phyloP scores from a whole-genome alignment of 139 green algal genomes.

The Picocystis salinarum region DNA sequence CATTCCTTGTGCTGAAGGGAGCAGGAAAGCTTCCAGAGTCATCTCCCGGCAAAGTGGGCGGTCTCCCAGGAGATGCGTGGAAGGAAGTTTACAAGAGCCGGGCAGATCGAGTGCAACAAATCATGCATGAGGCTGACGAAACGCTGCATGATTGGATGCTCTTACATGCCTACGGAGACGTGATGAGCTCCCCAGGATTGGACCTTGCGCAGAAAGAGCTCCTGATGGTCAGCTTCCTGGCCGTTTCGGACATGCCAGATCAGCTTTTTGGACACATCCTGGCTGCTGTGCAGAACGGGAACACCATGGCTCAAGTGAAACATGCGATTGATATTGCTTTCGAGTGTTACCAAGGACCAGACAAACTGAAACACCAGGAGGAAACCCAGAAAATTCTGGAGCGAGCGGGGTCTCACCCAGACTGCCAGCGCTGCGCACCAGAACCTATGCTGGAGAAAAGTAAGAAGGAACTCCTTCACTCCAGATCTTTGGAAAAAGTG shows the following conservation, averaged over 20 bases:
- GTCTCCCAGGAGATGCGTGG: constrained; percentile 33
- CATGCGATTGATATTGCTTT: no score
- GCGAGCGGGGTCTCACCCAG: no score
- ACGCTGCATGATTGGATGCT: constrained; percentile 31
- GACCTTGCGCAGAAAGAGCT: constrained; percentile 29
- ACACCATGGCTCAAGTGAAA: no score
- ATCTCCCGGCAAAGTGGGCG: constrained; percentile 27
- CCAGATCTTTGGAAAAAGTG: no score
- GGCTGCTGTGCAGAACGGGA: no score
- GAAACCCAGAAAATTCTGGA: no score
- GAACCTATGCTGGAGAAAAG: no score
- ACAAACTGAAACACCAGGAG: no score
- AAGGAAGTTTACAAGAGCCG: constrained; percentile 32
- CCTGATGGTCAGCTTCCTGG: constrained; percentile 26
- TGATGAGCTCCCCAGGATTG: constrained; percentile 32
- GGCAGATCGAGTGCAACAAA: constrained; percentile 21
- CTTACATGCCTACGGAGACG: constrained; percentile 39
- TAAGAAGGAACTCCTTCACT: no score
- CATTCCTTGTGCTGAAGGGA: background rate
- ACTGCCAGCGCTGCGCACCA: no score
- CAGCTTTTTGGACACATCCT: constrained; percentile 39
- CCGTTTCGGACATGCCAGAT: constrained; percentile 29
- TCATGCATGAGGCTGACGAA: constrained; percentile 26
- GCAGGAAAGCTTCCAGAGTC: constrained; percentile 14
- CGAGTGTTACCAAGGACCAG: no score